Percentiles rank a stretch among this genome's conserved stretches.
These are phyloP conservation scores for Colletotrichum zoysiae DNA, from an alignment of 2,329 filamentous ascomycete species.

Conservation along the genomic window DNA sequence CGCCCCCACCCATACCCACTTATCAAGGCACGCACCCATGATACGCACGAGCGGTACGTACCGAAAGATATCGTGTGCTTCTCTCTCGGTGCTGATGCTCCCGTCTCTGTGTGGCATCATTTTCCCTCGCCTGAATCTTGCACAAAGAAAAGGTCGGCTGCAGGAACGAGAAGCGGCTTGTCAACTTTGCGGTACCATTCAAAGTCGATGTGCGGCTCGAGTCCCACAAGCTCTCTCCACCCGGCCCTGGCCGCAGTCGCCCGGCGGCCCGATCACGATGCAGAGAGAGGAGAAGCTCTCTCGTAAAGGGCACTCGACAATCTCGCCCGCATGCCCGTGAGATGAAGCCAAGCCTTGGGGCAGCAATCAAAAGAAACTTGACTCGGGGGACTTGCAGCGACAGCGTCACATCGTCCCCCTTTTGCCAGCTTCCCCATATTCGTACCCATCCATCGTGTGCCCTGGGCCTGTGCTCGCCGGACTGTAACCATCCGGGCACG, in stretches of 20 bases:
- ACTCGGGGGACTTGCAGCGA: background rate
- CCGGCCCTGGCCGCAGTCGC: background rate
- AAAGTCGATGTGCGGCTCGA: background rate
- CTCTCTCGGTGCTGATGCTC: background rate
- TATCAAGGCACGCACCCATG: background rate
- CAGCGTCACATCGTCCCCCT: constrained; percentile 14
- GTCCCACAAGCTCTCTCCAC: background rate
- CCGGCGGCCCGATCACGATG: constrained; percentile 7
- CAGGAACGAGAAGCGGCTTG: background rate
- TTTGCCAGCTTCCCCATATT: background rate
- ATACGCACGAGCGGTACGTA: background rate
- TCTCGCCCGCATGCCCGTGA: constrained; percentile 1
- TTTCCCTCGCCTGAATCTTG: background rate
- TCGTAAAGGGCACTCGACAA: background rate
- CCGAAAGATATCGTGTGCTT: background rate
- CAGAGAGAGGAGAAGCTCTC: background rate
- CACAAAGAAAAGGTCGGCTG: background rate
- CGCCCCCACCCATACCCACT: background rate
- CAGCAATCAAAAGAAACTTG: background rate
- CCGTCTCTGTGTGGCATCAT: too few relatives aligned
- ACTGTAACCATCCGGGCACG: constrained; percentile 11
- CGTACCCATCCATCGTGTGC: background rate
- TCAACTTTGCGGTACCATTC: background rate
- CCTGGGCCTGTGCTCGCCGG: background rate
- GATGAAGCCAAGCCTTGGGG: constrained; percentile 9